Evolutionary conservation across 2,329 filamentous ascomycete species (phyloP), one percentile per base, ranked within the genome.

Genomic region (Byssothecium circinans): DNA sequence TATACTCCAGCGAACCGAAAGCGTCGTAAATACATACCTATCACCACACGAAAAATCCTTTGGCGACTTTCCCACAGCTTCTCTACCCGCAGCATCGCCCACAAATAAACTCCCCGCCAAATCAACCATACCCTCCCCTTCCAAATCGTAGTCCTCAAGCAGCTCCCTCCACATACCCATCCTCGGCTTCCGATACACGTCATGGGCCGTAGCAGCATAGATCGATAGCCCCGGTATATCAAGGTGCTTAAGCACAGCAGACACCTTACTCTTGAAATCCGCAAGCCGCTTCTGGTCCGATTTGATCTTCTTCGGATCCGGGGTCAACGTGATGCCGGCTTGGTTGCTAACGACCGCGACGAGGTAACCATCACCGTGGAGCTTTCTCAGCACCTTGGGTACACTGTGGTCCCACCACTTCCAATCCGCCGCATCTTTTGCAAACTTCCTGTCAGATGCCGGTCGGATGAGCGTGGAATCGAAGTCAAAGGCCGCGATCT

Each of bases 291-390:
- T 85, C 49, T 84, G 84, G 60, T 85, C 80, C 23, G 74, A 75
- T 57, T 87, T 88, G 4, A 87, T 81, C 2, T 77, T 75, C 61
- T 91, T 94, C n/a, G 85, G 74, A 43, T 89, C 83, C 15, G 82
- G 80, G 53, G 87, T 87, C 2, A 97, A 75, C 14, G 81, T 87
- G 36, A 99, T 78, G 12, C 88, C 90, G 41, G 80, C 91, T 71
- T 99, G 94, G 69, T 99, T 99, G 53, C 89, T 95, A 41, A 99
- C 73, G 39, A 97, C 82, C 15, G 89, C 81, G 11, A 97, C 73
- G 37, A 81, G 81, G 70, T 72, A 88, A 81, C 85, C 89, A 57
- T 94, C 81, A 10, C 82, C 75, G 61, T 89, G 81, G 2, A 97
- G 76, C 49, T 84, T 75, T 55, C 80, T 82, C 15, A 99, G 69